Evolutionary conservation across 192 early-diverging fungal species (phyloP).

Genomic region (Linnemannia elongata): DNA sequence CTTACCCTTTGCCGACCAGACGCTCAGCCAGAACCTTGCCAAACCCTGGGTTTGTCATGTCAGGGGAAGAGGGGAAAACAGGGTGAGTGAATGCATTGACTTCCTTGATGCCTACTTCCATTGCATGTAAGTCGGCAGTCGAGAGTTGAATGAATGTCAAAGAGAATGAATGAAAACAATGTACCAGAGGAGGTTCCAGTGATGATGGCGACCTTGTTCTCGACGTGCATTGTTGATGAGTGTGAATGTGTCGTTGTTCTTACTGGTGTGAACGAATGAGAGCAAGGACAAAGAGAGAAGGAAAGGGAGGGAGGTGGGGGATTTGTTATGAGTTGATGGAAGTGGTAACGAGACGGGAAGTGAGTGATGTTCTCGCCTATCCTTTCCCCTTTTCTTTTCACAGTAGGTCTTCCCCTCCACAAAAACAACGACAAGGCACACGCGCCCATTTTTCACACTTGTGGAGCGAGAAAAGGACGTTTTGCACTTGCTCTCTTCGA

Average conservation of each 20-base stretch:
- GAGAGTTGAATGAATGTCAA: not conserved
- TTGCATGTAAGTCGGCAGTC: not conserved
- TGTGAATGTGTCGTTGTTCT: too few relatives aligned
- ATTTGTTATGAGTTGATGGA: too few relatives aligned
- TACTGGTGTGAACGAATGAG: not conserved
- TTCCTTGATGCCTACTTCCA: not conserved
- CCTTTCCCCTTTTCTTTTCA: too few relatives aligned
- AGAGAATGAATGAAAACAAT: not conserved
- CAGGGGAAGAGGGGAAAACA: not conserved
- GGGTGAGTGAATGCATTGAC: not conserved
- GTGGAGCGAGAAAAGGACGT: not conserved
- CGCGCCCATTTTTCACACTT: not conserved
- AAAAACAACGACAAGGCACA: not conserved
- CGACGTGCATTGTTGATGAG: slow-evolving; percentile 22
- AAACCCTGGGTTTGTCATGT: slow-evolving; percentile 55
- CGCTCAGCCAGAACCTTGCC: slow-evolving; percentile 70
- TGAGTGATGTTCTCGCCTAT: too few relatives aligned
- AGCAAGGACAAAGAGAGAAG: not conserved
- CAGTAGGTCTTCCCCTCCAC: too few relatives aligned
- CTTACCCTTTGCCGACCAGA: slow-evolving; percentile 62
- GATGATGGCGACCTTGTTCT: slow-evolving; percentile 72
- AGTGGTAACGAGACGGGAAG: too few relatives aligned
- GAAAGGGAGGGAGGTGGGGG: too few relatives aligned
- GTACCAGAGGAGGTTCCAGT: slow-evolving; percentile 73
- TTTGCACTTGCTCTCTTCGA: not conserved